Conservation (phyloP, 331 rosid genomes). For the Quercus phellos region DNA sequence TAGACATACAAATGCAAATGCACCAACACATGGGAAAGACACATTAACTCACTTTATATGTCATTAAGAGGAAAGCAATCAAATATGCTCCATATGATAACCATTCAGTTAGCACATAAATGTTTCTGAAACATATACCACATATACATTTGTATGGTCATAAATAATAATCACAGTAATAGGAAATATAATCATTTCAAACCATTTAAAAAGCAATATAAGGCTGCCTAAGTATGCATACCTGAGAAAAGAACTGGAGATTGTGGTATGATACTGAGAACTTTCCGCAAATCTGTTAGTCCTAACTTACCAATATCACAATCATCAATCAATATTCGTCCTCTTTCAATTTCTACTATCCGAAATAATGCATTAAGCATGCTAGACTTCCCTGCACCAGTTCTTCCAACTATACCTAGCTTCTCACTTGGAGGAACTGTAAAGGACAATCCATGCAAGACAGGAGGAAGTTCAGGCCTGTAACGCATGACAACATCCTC, state of each 20-base stretch:
- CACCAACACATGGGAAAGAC: not conserved
- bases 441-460: slow-evolving; percentile 72
- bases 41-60: not conserved
- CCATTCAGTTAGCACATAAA: not conserved
- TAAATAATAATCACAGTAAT: not conserved
- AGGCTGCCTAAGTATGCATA: slow-evolving; percentile 17
- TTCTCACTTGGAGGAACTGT: slow-evolving; percentile 61
- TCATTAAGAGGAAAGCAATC: not conserved
- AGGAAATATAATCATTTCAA: not conserved
- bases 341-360: slow-evolving; percentile 70
- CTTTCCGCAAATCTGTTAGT: slow-evolving; percentile 63
- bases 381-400: slow-evolving; percentile 97
- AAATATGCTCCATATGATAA: not conserved
- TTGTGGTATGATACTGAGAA: slow-evolving; percentile 85
- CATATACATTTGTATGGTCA: not conserved
- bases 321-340: slow-evolving; percentile 67
- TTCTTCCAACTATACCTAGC: slow-evolving; percentile 89
- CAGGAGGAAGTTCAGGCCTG: slow-evolving; percentile 89
- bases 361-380: slow-evolving; percentile 85
- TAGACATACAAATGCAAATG: not conserved
- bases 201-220: slow-evolving; percentile 5
- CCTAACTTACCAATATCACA: slow-evolving; percentile 65
- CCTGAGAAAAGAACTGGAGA: slow-evolving; percentile 92
- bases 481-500: slow-evolving; percentile 76
- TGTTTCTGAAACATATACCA: not conserved